Conservation (phyloP, 139 green algal genomes). For the Picochlorum costavermella region DNA sequence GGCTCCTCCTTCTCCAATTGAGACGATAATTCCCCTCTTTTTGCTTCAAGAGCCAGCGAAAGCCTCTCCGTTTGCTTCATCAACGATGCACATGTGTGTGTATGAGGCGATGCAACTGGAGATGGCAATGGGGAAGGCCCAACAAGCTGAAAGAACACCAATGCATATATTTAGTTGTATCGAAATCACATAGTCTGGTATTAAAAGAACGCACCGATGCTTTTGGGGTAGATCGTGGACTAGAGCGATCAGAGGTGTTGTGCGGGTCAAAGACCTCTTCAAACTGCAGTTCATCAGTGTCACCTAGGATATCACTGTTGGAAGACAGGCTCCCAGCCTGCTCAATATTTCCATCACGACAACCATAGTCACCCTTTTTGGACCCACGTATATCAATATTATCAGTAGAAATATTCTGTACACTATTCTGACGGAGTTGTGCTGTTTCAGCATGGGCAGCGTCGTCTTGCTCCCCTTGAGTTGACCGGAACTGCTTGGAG, state of each 20-base stretch:
- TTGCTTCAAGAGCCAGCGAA: neutral
- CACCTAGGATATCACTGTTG: neutral
- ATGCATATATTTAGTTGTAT: neutral
- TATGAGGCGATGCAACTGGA: constrained; percentile 10
- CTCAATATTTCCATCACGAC: neutral
- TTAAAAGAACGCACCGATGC: constrained; percentile 7
- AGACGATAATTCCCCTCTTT: neutral
- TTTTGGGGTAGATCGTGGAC: constrained; percentile 1
- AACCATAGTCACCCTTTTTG: neutral
- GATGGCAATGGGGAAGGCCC: constrained; percentile 31
- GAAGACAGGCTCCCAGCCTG: neutral
- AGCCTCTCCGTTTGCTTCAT: constrained; percentile 1
- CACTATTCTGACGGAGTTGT: too few relatives aligned
- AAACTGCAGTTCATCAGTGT: constrained; percentile 20
- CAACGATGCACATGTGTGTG: neutral
- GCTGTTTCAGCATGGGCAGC: too few relatives aligned
- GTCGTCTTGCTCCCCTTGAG: too few relatives aligned
- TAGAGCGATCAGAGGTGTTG: neutral
- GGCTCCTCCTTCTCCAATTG: neutral
- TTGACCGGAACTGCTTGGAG: constrained; percentile 1
- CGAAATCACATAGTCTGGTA: neutral
- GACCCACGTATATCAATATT: neutral
- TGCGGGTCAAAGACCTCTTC: constrained; percentile 15
- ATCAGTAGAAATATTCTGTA: too few relatives aligned
- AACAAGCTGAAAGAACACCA: constrained; percentile 14